A percentile compares a stretch with the other conserved stretches of the same genome.
Evolutionary conservation across 2,329 filamentous ascomycete species (phyloP).

Genomic region (Furcasterigmium sp.): DNA sequence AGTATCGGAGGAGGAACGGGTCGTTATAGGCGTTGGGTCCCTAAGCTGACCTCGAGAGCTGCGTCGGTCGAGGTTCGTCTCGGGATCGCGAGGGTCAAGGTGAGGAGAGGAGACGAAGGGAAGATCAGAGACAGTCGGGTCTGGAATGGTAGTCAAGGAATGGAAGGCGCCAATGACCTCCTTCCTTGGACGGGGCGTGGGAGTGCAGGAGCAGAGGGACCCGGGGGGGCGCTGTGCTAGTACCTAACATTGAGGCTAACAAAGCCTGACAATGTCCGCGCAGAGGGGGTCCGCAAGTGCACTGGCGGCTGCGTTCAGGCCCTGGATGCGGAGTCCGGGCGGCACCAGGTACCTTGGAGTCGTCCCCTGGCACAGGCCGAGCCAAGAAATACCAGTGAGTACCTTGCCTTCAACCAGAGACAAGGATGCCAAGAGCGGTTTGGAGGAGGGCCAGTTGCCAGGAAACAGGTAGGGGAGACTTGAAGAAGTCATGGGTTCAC

Average conservation of each 20-base stretch:
- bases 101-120: background rate
- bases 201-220: too few species aligned
- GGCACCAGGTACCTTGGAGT: background rate
- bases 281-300: background rate
- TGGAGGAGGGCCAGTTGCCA: too few species aligned
- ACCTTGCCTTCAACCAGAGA: too few species aligned
- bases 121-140: background rate
- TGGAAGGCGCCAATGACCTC: conserved; percentile 1
- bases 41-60: background rate
- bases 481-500: too few species aligned
- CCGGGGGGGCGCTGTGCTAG: background rate
- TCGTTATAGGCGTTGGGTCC: too few species aligned
- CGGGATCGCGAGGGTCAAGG: background rate
- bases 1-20: too few species aligned
- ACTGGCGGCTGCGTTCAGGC: background rate
- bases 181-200: too few species aligned
- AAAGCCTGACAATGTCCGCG: background rate
- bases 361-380: too few species aligned
- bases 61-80: background rate
- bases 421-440: too few species aligned
- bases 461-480: too few species aligned
- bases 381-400: too few species aligned
- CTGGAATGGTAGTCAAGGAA: background rate
- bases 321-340: background rate
- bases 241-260: background rate